Evolutionary conservation across 768 basidiomycete species (phyloP), one percentile per base, ranked within the genome.

Genomic region (Leccinellum rugosiceps): DNA sequence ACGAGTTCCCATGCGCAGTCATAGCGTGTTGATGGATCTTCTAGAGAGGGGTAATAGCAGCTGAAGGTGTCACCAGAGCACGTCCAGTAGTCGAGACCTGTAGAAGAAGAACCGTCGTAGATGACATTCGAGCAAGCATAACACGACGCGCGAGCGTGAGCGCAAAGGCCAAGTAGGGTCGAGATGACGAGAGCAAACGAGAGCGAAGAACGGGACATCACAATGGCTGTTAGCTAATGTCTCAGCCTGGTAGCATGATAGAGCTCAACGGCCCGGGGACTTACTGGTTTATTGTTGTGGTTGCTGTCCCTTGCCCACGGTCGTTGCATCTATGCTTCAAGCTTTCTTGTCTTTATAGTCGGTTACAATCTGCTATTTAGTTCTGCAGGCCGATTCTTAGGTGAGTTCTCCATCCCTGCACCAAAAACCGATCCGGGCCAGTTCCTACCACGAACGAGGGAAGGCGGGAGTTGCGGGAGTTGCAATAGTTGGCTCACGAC

Each of bases 71-170:
- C 15, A 30, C 41, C 59, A 1, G 56, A 53, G 23, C 56, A 60
- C 6, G 51, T 60, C 57, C 57, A 58, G 31, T 49, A 53, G 17
- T 58, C 45, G 32, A 58, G 59, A 13, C 56, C 43, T 34, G 52
- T 6, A 47, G 56, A 14, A 46, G 21, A 28, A 15, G 55, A 21
- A 11, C 19, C 35, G 13, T 50, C 54, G 10, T 56, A 50, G 21
- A 25, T 41, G 41, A 45, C 49, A 26, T 52, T 59, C 6, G 41
- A 21, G 35, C 51, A 60, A 10, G 59, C 50, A 10, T 47, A 15
- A 21, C 59, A 60, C 21, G 2, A n/a, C n/a, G n/a, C n/a, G n/a
- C n/a, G n/a, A n/a, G n/a, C n/a, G n/a, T n/a, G n/a, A n/a, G n/a
- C n/a, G n/a, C n/a, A n/a, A n/a, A n/a, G n/a, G n/a, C n/a, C n/a